These are phyloP conservation scores for Citeromyces siamensis DNA, from an alignment of 1,139 yeast species.

Conservation along the genomic window DNA sequence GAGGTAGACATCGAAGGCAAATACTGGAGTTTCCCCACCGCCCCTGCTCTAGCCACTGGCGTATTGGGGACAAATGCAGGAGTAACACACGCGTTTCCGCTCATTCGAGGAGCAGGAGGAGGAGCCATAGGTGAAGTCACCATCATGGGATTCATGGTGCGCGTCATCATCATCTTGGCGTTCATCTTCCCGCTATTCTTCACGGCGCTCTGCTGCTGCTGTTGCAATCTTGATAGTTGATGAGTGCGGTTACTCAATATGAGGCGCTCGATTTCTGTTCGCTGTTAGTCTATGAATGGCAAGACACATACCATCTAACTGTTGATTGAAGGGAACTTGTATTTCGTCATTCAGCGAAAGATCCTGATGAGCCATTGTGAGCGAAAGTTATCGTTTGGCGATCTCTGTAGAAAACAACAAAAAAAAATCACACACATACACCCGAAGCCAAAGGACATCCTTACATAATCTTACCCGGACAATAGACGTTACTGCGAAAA, in stretches of 20 bases:
- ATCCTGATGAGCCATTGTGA: constrained; percentile 1
- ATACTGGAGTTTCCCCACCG: background rate
- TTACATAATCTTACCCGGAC: background rate
- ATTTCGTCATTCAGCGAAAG: background rate
- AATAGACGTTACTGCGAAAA: no score
- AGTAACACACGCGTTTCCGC: background rate
- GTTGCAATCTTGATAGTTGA: background rate
- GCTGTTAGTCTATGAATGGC: background rate
- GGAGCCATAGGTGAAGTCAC: constrained; percentile 2
- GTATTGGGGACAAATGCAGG: background rate
- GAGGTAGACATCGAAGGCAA: background rate
- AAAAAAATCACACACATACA: background rate
- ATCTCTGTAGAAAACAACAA: no score
- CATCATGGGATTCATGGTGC: constrained; percentile 2
- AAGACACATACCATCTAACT: background rate
- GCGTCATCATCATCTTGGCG: constrained; percentile 1
- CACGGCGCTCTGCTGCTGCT: background rate
- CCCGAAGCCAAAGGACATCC: background rate
- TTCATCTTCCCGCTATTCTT: background rate
- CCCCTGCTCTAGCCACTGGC: background rate
- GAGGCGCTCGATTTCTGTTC: background rate
- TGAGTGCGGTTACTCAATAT: background rate
- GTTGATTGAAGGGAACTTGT: constrained; percentile 2
- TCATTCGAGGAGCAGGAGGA: background rate
- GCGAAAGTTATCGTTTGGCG: no score